These are phyloP conservation scores for Hymenoscyphus fraxineus DNA, from an alignment of 2,329 filamentous ascomycete species.

Conservation along the genomic window DNA sequence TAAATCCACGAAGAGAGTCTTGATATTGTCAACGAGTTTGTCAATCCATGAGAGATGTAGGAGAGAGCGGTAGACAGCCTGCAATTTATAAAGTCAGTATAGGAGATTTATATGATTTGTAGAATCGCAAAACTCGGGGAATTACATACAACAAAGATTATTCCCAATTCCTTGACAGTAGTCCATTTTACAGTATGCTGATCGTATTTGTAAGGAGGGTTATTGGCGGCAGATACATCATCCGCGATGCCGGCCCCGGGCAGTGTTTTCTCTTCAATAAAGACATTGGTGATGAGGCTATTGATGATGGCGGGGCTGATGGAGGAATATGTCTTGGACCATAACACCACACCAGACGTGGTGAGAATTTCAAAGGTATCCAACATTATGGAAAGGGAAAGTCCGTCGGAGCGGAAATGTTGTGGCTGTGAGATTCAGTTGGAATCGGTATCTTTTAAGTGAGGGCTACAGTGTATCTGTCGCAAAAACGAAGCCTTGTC, in stretches of 20 bases:
- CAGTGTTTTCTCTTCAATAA: slow-evolving; percentile 87
- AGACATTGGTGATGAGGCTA: slow-evolving; percentile 91
- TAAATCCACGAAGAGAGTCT: slow-evolving; percentile 83
- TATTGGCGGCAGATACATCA: slow-evolving; percentile 57
- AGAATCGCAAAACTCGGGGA: background rate
- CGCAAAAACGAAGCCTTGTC: slow-evolving; percentile 7
- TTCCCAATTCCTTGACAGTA: slow-evolving; percentile 81
- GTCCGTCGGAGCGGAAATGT: slow-evolving; percentile 4
- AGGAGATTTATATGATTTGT: background rate
- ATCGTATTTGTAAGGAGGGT: slow-evolving; percentile 80
- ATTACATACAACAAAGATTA: slow-evolving; percentile 83
- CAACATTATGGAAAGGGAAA: slow-evolving; percentile 58
- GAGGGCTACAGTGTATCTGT: background rate
- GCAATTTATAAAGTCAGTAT: slow-evolving; percentile 11
- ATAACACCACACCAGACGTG: slow-evolving; percentile 92
- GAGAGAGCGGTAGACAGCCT: slow-evolving; percentile 96
- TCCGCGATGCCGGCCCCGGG: slow-evolving; percentile 54
- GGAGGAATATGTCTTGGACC: slow-evolving; percentile 82
- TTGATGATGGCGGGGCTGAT: slow-evolving; percentile 84
- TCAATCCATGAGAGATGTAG: slow-evolving; percentile 96
- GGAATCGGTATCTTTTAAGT: background rate
- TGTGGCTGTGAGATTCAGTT: background rate
- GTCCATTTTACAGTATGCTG: slow-evolving; percentile 96
- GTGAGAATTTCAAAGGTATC: slow-evolving; percentile 97
- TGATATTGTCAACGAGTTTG: slow-evolving; percentile 91